These are phyloP conservation scores for Diutina catenulata DNA, from an alignment of 1,139 yeast genomes.

Conservation along the genomic window DNA sequence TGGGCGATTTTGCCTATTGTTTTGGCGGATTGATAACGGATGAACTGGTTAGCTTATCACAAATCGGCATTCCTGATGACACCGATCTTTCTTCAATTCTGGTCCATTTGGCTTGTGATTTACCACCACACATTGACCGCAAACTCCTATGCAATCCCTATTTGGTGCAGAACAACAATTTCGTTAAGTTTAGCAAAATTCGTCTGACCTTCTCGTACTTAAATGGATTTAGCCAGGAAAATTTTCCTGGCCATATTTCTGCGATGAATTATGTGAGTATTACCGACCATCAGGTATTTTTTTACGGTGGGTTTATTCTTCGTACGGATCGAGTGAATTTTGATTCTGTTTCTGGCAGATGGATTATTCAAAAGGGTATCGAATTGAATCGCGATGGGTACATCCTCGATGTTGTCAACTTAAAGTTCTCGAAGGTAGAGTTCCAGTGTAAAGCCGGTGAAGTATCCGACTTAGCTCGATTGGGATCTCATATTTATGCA, in stretches of 20 bases:
- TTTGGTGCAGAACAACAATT: conserved; percentile 17
- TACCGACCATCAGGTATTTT: conserved; percentile 26
- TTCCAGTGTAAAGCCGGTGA: conserved; percentile 13
- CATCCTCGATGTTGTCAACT: conserved; percentile 22
- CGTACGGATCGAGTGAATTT: conserved; percentile 15
- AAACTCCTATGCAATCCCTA: conserved; percentile 26
- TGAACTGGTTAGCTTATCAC: conserved; percentile 14
- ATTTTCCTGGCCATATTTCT: conserved; percentile 19
- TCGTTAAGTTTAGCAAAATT: conserved; percentile 20
- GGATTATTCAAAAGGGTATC: conserved; percentile 26
- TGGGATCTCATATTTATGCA: conserved; percentile 5
- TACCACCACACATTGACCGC: conserved; percentile 29
- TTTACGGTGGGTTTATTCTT: conserved; percentile 31
- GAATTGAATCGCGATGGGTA: conserved; percentile 25
- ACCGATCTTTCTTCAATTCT: conserved; percentile 22
- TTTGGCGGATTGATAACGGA: conserved; percentile 27
- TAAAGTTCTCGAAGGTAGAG: conserved; percentile 20
- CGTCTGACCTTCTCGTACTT: conserved; percentile 21
- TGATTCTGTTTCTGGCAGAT: conserved; percentile 17
- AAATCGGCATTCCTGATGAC: conserved; percentile 24
- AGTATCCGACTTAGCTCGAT: conserved; percentile 8
- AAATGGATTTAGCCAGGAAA: conserved; percentile 10
- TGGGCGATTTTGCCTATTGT: conserved; percentile 21
- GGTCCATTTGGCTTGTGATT: conserved; percentile 25
- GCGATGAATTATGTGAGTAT: conserved; percentile 20